phyloP scores from a whole-genome alignment of 345 rosid species.

The Erysimum cheiranthoides region DNA sequence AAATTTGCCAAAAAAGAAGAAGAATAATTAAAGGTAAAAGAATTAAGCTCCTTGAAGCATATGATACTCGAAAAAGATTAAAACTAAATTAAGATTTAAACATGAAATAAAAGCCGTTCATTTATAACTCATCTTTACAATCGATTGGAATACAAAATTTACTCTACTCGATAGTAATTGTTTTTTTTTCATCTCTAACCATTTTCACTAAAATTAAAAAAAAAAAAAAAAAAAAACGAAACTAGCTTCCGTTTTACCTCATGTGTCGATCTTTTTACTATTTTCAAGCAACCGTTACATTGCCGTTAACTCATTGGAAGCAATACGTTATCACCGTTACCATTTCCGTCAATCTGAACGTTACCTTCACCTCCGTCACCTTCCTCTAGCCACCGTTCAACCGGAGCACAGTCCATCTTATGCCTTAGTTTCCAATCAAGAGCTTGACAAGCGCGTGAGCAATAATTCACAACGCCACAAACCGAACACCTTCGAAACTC shows the following conservation, averaged over 20 bases:
- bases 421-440: constrained; percentile 95
- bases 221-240: not conserved
- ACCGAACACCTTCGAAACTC: constrained; percentile 95
- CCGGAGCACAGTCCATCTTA: constrained; percentile 75
- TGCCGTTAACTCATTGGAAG: constrained; percentile 45
- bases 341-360: constrained; percentile 52
- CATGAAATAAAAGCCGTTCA: constrained; percentile 13
- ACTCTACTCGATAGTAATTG: constrained; percentile 29
- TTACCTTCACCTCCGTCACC: constrained; percentile 55
- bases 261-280: not conserved
- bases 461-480: constrained; percentile 91
- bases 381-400: constrained; percentile 56
- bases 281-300: constrained; percentile 37
- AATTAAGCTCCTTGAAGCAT: constrained; percentile 10
- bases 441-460: constrained; percentile 98
- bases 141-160: constrained; percentile 33
- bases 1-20: not conserved
- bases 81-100: not conserved
- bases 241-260: constrained; percentile 38
- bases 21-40: not conserved
- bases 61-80: not conserved
- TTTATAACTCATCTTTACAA: constrained; percentile 34
- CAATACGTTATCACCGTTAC: constrained; percentile 44
- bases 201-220: not conserved
- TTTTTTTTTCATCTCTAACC: constrained; percentile 11